Evolutionary conservation across 2,329 filamentous ascomycete species (phyloP), one percentile per base, ranked within the genome.

Genomic region (Colletotrichum neosansevieriae): DNA sequence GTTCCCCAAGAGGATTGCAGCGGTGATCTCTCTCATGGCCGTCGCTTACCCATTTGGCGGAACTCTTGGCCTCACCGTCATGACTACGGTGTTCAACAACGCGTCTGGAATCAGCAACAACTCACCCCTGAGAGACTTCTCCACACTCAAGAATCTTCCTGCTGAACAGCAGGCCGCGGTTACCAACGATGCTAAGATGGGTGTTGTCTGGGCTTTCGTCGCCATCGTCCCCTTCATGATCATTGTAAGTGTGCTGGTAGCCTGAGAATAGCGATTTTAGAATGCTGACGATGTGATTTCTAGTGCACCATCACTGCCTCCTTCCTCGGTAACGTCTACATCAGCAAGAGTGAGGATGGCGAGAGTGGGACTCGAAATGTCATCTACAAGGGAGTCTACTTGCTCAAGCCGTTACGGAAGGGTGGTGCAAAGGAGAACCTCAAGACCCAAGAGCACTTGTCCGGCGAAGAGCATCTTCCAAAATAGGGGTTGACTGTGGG

Each of bases 11-110:
- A 78, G 84, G 32, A 85, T 91, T 12, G 84, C 89, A 0, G 81
- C 85, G 0, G 86, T 91, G 3, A 84, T 90, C 63, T 88, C 85
- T 0, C 75, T 92, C 10, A 83, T 90, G 76, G 81, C 84, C 0
- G 87, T 92, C 60, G 83, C 88, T 2, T 67, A 86, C 15, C 87
- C 88, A 0, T 85, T 92, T 24, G 90, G 91, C 3, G 89, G 90
- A 12, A 91, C 89, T 0, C 76, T 92, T 3, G 86, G 86, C 0
- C 80, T 92, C 51, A 90, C 89, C 0, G 83, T 92, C 72, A 92
- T 92, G 90, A 85, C 88, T 13, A 84, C 86, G 9, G 89, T 92
- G 1, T 92, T 92, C 76, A 91, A 91, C 74, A 92, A 92, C 70
- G 79, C 76, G 4, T 77, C 76, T 6, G 78, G 75, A 1, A 67